A percentile compares a stretch with the other conserved stretches of the same genome.
Conservation (phyloP, 106 monocot species). For the Phalaenopsis aphrodite region DNA sequence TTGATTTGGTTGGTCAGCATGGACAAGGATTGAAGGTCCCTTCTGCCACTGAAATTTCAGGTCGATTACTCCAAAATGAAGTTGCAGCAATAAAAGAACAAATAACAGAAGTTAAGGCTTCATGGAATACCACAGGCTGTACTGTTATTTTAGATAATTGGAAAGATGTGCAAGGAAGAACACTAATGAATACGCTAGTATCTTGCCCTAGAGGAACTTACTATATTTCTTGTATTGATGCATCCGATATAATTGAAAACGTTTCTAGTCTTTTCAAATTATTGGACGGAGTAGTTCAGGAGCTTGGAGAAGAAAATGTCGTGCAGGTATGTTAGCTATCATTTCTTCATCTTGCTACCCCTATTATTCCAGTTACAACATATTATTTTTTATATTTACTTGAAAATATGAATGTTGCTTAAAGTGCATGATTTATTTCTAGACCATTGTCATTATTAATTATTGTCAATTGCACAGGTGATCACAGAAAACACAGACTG, state of each 20-base stretch:
- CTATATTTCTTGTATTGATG: slow-evolving; percentile 39
- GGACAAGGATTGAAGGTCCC: slow-evolving; percentile 36
- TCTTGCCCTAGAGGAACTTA: slow-evolving; percentile 45
- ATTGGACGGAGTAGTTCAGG: slow-evolving; percentile 50
- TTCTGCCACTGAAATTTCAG: slow-evolving; percentile 24
- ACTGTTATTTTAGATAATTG: slow-evolving; percentile 42
- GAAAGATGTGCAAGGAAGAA: slow-evolving; percentile 37
- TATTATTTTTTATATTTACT: too few relatives aligned
- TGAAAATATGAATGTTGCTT: too few relatives aligned
- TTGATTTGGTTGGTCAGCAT: slow-evolving; percentile 38
- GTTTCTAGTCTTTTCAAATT: slow-evolving; percentile 37
- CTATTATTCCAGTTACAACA: background rate
- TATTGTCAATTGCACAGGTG: slow-evolving; percentile 23
- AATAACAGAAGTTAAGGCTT: slow-evolving; percentile 35
- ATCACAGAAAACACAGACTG: slow-evolving; percentile 34
- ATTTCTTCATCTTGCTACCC: background rate
- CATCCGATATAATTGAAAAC: slow-evolving; percentile 37
- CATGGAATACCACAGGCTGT: slow-evolving; percentile 43
- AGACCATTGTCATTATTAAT: background rate
- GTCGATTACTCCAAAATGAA: slow-evolving; percentile 41
- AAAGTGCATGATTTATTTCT: too few relatives aligned
- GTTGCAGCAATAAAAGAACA: slow-evolving; percentile 23
- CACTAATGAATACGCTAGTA: slow-evolving; percentile 38
- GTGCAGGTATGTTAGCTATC: slow-evolving; percentile 37
- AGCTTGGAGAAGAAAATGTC: slow-evolving; percentile 42